Base-by-base conservation (phyloP, 768 basidiomycete genomes). In the Austroboletus festivus region DNA sequence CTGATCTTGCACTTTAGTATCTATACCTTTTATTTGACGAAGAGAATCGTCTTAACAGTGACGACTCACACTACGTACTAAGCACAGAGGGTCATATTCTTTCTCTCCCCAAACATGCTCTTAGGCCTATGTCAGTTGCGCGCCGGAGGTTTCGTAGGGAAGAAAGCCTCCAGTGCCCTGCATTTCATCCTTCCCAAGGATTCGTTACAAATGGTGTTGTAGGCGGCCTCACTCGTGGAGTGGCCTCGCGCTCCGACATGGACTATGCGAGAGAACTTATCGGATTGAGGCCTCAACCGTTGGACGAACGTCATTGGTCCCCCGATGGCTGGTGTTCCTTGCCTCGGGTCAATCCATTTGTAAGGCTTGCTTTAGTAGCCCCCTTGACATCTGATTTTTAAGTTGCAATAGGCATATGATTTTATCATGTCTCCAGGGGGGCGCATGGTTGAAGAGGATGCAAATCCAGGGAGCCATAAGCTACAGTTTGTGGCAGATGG, bases 61-160 rank as follows among this genome's bases (percentile, higher is more conserved):
- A 89, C 57, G 85, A 89, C 62, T 87, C 88, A 0, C 89, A 93
- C 64, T 88, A 85, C 53, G 89, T 98, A 10, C 88, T 96, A 63
- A 91, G 93, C 6, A 99, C 96, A 1, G 96, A 98, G 67, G 96
- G 95, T 0, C 96, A 99, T 62, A 77, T 92, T 21, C 73, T 99
- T 38, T 75, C 76, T 11, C 76, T 96, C 18, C 81, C 80, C 1
- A 65, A 58, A 33, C 59, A 78, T 39, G 72, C 79, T 42, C 71
- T 87, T 23, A 78, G 73, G 52, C 77, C 79, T 8, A 68, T 79
- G 31, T 81, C 86, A n/a, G 53, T 78, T 26, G 68, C 78, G 4
- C 80, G 83, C 16, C 77, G 78, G 58, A 78, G 78, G 54, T 68
- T 82, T 52, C 82, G 89, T 18, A 75, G 77, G 20, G 73, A 80